Evolutionary conservation across 495 filamentous ascomycete species (phyloP).

Genomic region (Elaphomyces granulatus): DNA sequence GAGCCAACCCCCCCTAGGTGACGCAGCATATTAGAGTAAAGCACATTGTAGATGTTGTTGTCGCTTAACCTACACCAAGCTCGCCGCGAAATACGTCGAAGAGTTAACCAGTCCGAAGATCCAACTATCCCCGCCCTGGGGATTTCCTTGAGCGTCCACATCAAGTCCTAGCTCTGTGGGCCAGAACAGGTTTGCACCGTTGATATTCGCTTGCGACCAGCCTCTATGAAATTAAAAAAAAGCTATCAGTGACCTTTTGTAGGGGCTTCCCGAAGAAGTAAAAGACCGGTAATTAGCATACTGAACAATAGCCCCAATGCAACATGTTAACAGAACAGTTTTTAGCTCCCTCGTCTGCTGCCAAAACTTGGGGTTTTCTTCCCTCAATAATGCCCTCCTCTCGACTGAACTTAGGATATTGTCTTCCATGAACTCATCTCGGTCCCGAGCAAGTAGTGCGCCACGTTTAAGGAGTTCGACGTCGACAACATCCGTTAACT

Average conservation of each 20-base stretch:
- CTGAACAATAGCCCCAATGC: constrained; percentile 9
- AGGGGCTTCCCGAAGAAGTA: not conserved
- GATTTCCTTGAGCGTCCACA: not conserved
- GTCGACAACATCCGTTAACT: constrained; percentile 6
- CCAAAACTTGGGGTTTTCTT: constrained; percentile 9
- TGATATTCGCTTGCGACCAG: constrained; percentile 6
- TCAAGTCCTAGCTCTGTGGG: constrained; percentile 2
- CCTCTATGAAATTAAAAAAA: too few relatives aligned
- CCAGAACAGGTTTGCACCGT: constrained; percentile 4
- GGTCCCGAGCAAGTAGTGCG: constrained; percentile 5
- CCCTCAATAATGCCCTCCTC: constrained; percentile 6
- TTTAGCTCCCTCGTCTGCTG: constrained; percentile 9
- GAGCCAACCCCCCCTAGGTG: constrained; percentile 4
- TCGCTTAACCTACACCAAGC: too few relatives aligned
- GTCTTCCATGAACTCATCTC: constrained; percentile 3
- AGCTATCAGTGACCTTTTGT: too few relatives aligned
- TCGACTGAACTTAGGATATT: constrained; percentile 6
- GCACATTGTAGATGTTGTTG: too few relatives aligned
- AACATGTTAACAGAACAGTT: constrained; percentile 7
- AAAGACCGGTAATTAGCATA: too few relatives aligned
- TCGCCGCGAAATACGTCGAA: constrained; percentile 3
- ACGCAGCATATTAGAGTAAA: constrained; percentile 1
- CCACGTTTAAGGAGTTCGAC: constrained; percentile 6
- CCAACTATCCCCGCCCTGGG: not conserved
- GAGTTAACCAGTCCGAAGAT: constrained; percentile 6